These are phyloP conservation scores for Cryptococcus sp. DNA, from an alignment of 1,284 basidiomycete species.

Conservation along the genomic window DNA sequence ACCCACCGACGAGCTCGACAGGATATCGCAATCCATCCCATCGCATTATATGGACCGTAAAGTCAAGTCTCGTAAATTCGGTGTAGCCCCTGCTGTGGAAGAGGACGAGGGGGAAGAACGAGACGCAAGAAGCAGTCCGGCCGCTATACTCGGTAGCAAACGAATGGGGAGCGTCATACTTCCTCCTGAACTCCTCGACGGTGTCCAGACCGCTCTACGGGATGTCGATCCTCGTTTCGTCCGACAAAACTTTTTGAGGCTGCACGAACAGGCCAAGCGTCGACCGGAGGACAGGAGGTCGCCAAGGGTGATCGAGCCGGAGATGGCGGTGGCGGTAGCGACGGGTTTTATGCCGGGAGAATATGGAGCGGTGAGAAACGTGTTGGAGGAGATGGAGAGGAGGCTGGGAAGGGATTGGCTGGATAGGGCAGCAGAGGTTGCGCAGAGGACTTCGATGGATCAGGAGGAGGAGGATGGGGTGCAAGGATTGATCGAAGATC, in stretches of 20 bases:
- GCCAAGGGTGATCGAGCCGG: conserved; percentile 4
- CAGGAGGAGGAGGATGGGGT: background rate
- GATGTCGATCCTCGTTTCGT: conserved; percentile 4
- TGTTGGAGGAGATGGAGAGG: conserved; percentile 42
- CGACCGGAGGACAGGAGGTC: conserved; percentile 4
- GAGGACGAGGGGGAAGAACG: conserved; percentile 31
- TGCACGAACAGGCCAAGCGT: background rate
- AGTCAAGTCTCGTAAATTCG: background rate
- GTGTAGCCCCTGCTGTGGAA: background rate
- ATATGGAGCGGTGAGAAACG: conserved; percentile 47
- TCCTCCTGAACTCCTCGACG: conserved; percentile 56
- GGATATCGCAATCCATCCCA: background rate
- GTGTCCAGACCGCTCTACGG: conserved; percentile 36
- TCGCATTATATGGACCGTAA: background rate
- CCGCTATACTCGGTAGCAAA: conserved; percentile 69
- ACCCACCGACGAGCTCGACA: background rate
- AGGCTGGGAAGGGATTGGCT: conserved; percentile 39
- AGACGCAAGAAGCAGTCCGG: conserved; percentile 65
- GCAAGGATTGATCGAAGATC: conserved; percentile 1
- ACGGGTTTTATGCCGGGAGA: conserved; percentile 48
- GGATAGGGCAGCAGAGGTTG: conserved; percentile 5
- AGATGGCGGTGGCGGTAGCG: conserved; percentile 43
- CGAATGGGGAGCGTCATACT: conserved; percentile 63
- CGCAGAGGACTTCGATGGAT: background rate
- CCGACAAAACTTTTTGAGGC: background rate